These are phyloP conservation scores for Mortierella sp. DNA, from an alignment of 371 early-diverging fungal genomes.

Conservation along the genomic window DNA sequence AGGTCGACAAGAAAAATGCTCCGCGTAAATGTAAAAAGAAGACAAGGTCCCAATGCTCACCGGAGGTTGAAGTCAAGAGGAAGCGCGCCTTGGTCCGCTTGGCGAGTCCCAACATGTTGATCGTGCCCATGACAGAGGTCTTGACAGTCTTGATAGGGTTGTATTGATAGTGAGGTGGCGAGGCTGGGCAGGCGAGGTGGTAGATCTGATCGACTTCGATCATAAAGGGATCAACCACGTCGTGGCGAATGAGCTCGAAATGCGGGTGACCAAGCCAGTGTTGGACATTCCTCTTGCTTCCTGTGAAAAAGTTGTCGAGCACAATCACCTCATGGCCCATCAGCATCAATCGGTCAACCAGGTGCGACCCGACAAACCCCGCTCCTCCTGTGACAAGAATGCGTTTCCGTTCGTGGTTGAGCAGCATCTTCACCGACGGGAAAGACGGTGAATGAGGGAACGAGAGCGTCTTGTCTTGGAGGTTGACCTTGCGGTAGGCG, in stretches of 20 bases:
- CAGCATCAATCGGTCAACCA: conserved; percentile 88
- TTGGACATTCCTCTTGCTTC: conserved; percentile 75
- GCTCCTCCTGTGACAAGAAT: conserved; percentile 94
- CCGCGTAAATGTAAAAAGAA: conserved; percentile 1
- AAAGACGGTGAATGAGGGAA: conserved; percentile 63
- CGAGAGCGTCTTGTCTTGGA: conserved; percentile 59
- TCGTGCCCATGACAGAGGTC: conserved; percentile 90
- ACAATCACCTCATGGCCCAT: conserved; percentile 92
- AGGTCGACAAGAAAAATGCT: not conserved
- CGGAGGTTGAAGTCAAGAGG: conserved; percentile 87
- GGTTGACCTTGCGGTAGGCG: conserved; percentile 36
- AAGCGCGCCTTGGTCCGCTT: conserved; percentile 88
- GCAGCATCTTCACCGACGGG: conserved; percentile 68
- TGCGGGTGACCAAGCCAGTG: conserved; percentile 93
- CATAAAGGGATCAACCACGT: conserved; percentile 88
- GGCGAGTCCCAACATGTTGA: conserved; percentile 93
- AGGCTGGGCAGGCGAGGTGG: conserved; percentile 91
- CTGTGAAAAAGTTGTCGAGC: conserved; percentile 92
- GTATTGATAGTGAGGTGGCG: conserved; percentile 92
- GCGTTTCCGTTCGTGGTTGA: conserved; percentile 74
- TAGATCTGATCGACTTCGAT: conserved; percentile 90
- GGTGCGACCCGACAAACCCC: conserved; percentile 91
- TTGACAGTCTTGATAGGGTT: conserved; percentile 92
- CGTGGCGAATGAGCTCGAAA: conserved; percentile 89
- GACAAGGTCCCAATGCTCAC: conserved; percentile 55